These are phyloP conservation scores for Microbotryum scabiosae DNA, from an alignment of 1,284 basidiomycete genomes.

Conservation along the genomic window DNA sequence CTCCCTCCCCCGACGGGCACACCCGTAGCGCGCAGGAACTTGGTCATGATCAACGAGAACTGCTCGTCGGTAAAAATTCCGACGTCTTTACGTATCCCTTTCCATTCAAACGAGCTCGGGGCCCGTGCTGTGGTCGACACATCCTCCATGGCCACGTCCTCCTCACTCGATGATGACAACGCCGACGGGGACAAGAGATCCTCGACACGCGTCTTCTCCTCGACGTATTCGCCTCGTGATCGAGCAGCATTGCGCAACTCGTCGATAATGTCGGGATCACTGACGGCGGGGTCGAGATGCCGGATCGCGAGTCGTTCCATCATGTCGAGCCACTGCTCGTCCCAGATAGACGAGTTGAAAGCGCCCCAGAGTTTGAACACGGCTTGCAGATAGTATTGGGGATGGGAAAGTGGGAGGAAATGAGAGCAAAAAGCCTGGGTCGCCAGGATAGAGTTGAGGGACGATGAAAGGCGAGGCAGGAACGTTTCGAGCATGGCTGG, in stretches of 20 bases:
- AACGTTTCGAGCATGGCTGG: constrained; percentile 80
- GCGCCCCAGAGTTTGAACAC: constrained; percentile 77
- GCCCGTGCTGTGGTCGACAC: constrained; percentile 3
- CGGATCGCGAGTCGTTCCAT: constrained; percentile 67
- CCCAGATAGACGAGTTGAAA: constrained; percentile 61
- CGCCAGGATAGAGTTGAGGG: constrained; percentile 56
- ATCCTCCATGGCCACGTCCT: constrained; percentile 12
- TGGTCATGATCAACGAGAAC: constrained; percentile 77
- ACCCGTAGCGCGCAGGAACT: constrained; percentile 70
- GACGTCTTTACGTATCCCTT: constrained; percentile 56
- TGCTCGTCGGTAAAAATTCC: constrained; percentile 82
- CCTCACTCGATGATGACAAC: background rate
- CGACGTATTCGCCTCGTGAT: constrained; percentile 21
- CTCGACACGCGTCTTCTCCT: constrained; percentile 14
- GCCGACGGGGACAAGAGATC: constrained; percentile 11
- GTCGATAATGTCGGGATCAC: constrained; percentile 44
- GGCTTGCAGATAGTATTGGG: constrained; percentile 58
- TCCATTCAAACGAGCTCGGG: constrained; percentile 23
- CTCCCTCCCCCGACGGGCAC: constrained; percentile 31
- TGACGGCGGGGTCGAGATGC: constrained; percentile 57
- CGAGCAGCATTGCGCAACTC: constrained; percentile 19
- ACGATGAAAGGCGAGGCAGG: constrained; percentile 49
- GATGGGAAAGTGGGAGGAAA: constrained; percentile 63
- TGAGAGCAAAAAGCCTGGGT: constrained; percentile 73
- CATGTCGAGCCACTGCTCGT: constrained; percentile 77